phyloP scores from a whole-genome alignment of 164 flowering plant species.

The Annona cherimola region DNA sequence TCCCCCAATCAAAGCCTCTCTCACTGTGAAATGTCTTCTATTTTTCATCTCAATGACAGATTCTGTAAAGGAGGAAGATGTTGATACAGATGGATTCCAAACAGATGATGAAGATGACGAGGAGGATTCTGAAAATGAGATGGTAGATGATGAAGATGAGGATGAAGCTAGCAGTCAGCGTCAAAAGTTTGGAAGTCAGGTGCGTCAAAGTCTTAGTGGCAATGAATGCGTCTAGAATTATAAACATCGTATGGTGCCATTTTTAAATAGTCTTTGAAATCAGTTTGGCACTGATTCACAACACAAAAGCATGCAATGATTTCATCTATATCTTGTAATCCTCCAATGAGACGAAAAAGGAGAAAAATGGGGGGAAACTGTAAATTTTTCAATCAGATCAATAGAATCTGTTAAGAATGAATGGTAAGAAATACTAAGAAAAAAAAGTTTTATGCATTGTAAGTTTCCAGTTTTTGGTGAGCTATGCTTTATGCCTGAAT shows the following conservation, averaged over 20 bases:
- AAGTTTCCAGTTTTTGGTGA: no score
- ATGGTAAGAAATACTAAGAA: no score
- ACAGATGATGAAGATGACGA: constrained; percentile 79
- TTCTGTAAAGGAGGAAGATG: constrained; percentile 70
- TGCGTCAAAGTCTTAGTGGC: constrained; percentile 9
- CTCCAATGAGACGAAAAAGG: no score
- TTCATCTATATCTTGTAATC: no score
- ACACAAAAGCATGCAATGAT: no score
- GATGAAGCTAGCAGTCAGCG: constrained; percentile 78
- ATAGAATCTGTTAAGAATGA: no score
- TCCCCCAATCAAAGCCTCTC: neutral
- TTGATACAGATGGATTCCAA: constrained; percentile 76
- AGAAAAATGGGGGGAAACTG: no score
- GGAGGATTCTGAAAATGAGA: constrained; percentile 73
- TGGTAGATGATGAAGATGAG: constrained; percentile 80
- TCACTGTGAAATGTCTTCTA: neutral
- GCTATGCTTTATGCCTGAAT: no score
- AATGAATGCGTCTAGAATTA: neutral
- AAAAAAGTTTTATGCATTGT: no score
- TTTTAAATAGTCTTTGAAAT: no score
- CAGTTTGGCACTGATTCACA: no score
- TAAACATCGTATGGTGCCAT: neutral
- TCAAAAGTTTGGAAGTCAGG: constrained; percentile 80
- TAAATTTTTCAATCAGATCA: no score
- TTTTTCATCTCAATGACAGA: constrained; percentile 32